Evolutionary conservation across 805 yeast genomes (phyloP), one percentile per base, ranked within the genome.

Genomic region (Yarrowia keelungensis): DNA sequence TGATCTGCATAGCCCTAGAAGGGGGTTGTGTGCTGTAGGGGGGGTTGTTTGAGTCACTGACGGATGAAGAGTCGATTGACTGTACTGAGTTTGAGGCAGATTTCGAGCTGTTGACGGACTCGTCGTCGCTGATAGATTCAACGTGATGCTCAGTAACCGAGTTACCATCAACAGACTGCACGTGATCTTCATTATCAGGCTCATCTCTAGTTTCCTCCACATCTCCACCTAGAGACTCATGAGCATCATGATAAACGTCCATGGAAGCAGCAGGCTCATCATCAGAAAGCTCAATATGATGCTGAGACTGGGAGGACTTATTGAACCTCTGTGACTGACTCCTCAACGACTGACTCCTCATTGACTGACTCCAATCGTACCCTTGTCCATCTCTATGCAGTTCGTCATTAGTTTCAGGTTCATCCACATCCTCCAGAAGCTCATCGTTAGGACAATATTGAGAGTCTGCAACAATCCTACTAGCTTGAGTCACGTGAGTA

Each of bases 341-440:
- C 39, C 12, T 38, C 39, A 49, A 3, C 8, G 38, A 26, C 53
- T 49, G 53, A 11, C 39, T 38, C 39, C 12, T 38, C 39, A 49
- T 15, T 1, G 38, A 26, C 53, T 49, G 53, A 11, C 36, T n/a
- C 35, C 35, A 42, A n/a, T 42, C 49, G 11, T 26, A 42, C 38
- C 49, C 64, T 12, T 56, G 64, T 5, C 64, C 59, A 53, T 53
- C 59, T 53, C 59, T 53, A 39, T 39, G 59, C 45, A 51, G 7
- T 5, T 32, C 39, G 1, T 51, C 56, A 10, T 35, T 51, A 1
- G 22, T 12, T 11, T 36, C 54, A 50, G 39, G 1, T 8, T 35
- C 26, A 2, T 51, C n/a, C 2, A 53, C 59, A 14, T 39, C 45
- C 8, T 22, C 36, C 45, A 53, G n/a, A 8, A 19, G 45, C 14